phyloP scores from a whole-genome alignment of 108 stramenopile species.

The Nitzschia inconspicua region DNA sequence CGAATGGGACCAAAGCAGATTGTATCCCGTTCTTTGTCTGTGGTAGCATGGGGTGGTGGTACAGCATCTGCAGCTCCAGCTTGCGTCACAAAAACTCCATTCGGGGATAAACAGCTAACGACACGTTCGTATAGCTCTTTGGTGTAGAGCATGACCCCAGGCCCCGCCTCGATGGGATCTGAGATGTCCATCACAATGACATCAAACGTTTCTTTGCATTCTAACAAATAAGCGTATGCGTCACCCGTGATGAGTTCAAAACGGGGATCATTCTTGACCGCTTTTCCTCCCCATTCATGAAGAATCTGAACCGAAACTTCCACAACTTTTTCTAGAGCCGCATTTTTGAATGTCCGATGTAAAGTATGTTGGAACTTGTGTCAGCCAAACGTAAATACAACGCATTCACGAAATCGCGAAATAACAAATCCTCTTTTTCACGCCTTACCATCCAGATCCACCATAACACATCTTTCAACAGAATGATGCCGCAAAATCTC shows the following conservation, averaged over 20 bases:
- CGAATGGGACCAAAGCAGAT: constrained; percentile 74
- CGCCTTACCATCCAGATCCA: constrained; percentile 77
- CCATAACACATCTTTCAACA: constrained; percentile 87
- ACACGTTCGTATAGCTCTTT: constrained; percentile 88
- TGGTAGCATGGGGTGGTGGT: constrained; percentile 35
- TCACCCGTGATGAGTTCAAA: constrained; percentile 72
- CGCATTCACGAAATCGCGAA: too few relatives aligned
- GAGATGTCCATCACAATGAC: constrained; percentile 87
- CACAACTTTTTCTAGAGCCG: constrained; percentile 39
- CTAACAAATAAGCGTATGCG: constrained; percentile 55
- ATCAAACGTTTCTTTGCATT: constrained; percentile 61
- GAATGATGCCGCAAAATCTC: constrained; percentile 74
- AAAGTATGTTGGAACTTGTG: too few relatives aligned
- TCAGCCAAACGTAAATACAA: too few relatives aligned
- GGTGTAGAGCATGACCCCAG: constrained; percentile 88
- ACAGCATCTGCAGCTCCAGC: constrained; percentile 58
- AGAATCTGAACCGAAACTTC: constrained; percentile 69
- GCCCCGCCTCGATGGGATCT: constrained; percentile 91
- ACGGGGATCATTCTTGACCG: constrained; percentile 55
- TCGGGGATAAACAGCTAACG: constrained; percentile 30
- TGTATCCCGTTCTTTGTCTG: constrained; percentile 39
- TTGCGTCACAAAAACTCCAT: constrained; percentile 87
- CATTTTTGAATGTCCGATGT: too few relatives aligned
- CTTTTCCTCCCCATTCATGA: constrained; percentile 83
- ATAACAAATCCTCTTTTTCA: too few relatives aligned